Percentiles rank a stretch among this genome's conserved stretches.
Evolutionary conservation across 2,329 filamentous ascomycete genomes (phyloP).

Genomic region (Colletotrichum tamarilloi): DNA sequence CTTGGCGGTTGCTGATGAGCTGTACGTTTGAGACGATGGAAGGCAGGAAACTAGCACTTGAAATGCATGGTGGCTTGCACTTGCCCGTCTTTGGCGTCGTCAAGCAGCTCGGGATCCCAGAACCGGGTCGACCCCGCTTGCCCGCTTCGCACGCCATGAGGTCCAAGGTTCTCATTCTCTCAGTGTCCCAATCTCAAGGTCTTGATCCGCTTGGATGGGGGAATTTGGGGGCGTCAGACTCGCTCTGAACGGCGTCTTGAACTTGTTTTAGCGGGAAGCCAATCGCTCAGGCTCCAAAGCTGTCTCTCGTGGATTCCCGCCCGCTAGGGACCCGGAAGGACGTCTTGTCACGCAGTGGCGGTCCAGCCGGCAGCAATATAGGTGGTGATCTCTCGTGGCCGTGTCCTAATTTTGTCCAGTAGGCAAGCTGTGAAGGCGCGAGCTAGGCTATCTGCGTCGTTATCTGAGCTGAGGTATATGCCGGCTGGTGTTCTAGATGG

Average conservation of each 20-base stretch:
- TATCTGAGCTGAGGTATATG: background rate
- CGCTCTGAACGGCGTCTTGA: background rate
- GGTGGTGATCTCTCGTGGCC: background rate
- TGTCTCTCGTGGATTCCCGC: background rate
- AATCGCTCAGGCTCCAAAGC: conserved; percentile 3
- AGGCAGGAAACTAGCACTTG: background rate
- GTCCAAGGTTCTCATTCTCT: background rate
- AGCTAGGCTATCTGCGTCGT: background rate
- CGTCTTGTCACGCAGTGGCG: background rate
- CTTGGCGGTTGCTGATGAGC: background rate
- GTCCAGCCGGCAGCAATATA: background rate
- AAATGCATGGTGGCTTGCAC: conserved; percentile 5
- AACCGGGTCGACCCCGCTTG: conserved; percentile 17
- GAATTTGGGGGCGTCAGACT: conserved; percentile 19
- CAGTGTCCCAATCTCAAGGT: background rate
- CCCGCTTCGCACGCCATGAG: background rate
- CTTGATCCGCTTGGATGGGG: conserved; percentile 20
- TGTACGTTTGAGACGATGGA: background rate
- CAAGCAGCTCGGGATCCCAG: conserved; percentile 3
- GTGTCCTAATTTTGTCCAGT: background rate
- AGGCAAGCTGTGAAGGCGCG: background rate
- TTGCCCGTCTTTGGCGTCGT: background rate
- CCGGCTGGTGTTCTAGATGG: background rate
- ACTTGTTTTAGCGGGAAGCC: conserved; percentile 22
- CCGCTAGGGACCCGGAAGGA: background rate